phyloP scores from a whole-genome alignment of 2,329 filamentous ascomycete species.

The Claviceps purpurea region DNA sequence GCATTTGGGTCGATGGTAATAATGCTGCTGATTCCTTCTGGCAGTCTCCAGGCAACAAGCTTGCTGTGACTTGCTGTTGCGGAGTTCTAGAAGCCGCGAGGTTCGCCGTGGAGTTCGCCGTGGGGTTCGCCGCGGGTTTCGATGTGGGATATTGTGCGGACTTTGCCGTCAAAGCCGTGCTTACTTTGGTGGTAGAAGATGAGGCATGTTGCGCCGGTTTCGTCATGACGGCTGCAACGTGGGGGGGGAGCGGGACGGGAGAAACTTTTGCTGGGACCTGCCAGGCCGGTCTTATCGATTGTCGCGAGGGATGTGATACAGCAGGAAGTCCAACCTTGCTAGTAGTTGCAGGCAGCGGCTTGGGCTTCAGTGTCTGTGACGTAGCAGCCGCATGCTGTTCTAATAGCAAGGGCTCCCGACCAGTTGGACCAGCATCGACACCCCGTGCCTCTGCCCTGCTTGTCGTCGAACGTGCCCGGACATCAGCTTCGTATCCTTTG shows the following conservation, averaged over 20 bases:
- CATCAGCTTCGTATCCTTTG: conserved; percentile 45
- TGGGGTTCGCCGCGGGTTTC: not conserved
- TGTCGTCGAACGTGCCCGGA: conserved; percentile 30
- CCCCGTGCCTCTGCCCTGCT: conserved; percentile 14
- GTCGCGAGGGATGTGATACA: conserved; percentile 11
- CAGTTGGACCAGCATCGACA: not conserved
- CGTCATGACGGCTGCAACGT: conserved; percentile 27
- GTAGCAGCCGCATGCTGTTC: not conserved
- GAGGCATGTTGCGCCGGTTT: conserved; percentile 1
- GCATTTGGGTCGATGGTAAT: conserved; percentile 3
- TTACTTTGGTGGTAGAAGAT: not conserved
- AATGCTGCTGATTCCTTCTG: not conserved
- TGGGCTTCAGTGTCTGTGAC: conserved; percentile 11
- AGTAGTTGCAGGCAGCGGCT: conserved; percentile 14
- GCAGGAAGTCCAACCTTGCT: conserved; percentile 19
- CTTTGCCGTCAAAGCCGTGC: too few relatives aligned
- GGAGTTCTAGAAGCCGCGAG: conserved; percentile 6
- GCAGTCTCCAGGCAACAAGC: not conserved
- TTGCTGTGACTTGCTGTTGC: not conserved
- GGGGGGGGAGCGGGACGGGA: conserved; percentile 30
- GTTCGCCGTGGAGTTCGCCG: conserved; percentile 7
- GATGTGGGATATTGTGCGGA: too few relatives aligned
- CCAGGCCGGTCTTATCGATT: conserved; percentile 17
- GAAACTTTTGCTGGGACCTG: conserved; percentile 27
- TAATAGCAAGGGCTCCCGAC: not conserved